A percentile compares a stretch with the other conserved stretches of the same genome.
phyloP scores from a whole-genome alignment of 129 eudicot genomes.

The Centrapalus pauciflorus region DNA sequence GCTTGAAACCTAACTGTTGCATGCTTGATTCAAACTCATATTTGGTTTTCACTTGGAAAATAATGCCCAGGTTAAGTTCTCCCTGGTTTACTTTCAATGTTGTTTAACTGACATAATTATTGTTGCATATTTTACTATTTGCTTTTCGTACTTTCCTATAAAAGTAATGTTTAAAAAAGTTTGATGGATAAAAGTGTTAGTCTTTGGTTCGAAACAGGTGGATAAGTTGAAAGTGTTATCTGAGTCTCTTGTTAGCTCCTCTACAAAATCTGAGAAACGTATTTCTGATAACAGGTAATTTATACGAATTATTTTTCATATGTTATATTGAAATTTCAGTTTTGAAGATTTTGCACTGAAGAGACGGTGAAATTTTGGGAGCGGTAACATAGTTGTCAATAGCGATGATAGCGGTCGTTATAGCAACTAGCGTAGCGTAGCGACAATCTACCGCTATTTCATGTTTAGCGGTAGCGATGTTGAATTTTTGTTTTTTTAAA shows the following conservation, averaged over 20 bases:
- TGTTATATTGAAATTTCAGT: not conserved
- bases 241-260: constrained; percentile 85
- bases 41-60: too few relatives aligned
- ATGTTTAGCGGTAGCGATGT: too few relatives aligned
- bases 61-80: not conserved
- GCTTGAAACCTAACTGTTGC: not conserved
- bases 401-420: too few relatives aligned
- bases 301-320: not conserved
- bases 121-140: not conserved
- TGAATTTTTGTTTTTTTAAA: too few relatives aligned
- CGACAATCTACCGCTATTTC: too few relatives aligned
- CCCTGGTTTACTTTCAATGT: not conserved
- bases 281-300: constrained; percentile 82
- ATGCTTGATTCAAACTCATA: not conserved
- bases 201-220: constrained; percentile 45
- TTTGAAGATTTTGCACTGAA: not conserved
- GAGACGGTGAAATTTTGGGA: not conserved
- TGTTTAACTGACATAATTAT: not conserved
- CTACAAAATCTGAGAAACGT: constrained; percentile 79
- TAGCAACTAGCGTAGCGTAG: too few relatives aligned
- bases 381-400: too few relatives aligned
- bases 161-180: not conserved
- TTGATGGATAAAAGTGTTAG: constrained; percentile 9
- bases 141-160: not conserved
- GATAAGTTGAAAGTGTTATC: constrained; percentile 87